These are phyloP conservation scores for Talaromyces sp. DNA, from an alignment of 2,329 filamentous ascomycete species.

Conservation along the genomic window DNA sequence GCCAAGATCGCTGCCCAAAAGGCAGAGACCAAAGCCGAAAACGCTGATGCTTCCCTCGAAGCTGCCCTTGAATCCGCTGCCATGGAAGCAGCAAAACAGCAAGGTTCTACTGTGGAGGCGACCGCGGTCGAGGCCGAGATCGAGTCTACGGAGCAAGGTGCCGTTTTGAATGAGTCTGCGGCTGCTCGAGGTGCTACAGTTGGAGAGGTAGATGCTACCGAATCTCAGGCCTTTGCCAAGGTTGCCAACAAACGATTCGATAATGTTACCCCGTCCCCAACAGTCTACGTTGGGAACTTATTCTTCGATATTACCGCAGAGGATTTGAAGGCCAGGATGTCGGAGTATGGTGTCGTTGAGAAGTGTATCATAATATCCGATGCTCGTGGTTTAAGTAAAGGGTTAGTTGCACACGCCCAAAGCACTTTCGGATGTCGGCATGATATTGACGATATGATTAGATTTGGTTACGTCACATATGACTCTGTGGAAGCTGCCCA, in stretches of 20 bases:
- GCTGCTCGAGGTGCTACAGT: constrained; percentile 9
- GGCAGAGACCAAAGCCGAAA: constrained; percentile 14
- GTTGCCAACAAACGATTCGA: background rate
- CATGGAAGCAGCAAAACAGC: constrained; percentile 14
- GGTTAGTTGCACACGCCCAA: constrained; percentile 46
- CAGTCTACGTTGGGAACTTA: constrained; percentile 65
- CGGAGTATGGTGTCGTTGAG: constrained; percentile 55
- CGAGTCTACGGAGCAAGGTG: constrained; percentile 4
- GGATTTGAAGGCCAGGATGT: constrained; percentile 58
- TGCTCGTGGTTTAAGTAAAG: constrained; percentile 62
- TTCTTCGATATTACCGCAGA: constrained; percentile 64
- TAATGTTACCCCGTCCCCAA: constrained; percentile 37
- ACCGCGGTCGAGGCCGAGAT: constrained; percentile 16
- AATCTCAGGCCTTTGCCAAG: background rate
- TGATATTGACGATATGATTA: constrained; percentile 29
- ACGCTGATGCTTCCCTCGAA: background rate
- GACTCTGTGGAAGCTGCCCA: constrained; percentile 51
- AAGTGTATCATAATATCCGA: constrained; percentile 58
- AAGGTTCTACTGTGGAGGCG: background rate
- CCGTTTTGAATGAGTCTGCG: background rate
- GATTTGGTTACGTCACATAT: constrained; percentile 66
- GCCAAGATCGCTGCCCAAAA: constrained; percentile 27
- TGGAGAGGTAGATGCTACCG: background rate
- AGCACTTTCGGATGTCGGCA: no score
- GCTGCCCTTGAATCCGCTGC: constrained; percentile 1